phyloP scores from a whole-genome alignment of 768 basidiomycete species.

The Cytidiella melzeri region DNA sequence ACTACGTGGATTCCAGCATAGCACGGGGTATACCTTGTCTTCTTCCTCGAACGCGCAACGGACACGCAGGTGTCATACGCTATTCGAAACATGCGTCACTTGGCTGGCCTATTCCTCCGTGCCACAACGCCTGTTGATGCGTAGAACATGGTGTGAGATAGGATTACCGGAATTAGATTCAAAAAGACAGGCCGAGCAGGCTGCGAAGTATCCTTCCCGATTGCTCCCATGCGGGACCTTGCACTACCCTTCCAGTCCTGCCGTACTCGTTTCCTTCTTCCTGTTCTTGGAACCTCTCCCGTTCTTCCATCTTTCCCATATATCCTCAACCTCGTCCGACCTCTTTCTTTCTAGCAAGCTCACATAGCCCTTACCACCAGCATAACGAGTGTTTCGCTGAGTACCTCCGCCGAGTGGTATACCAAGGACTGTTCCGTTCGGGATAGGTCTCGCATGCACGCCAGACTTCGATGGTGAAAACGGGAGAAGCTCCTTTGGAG shows the following conservation, averaged over 20 bases:
- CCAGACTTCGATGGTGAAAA: conserved; percentile 16
- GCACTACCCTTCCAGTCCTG: no score
- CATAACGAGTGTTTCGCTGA: conserved; percentile 36
- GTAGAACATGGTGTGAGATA: not conserved
- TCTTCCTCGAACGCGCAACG: no score
- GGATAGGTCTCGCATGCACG: not conserved
- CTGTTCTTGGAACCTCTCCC: conserved; percentile 51
- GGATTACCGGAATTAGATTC: not conserved
- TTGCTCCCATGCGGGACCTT: no score
- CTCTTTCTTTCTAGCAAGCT: conserved; percentile 63
- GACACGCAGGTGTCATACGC: no score
- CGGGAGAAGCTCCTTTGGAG: conserved; percentile 34
- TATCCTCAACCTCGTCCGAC: conserved; percentile 61
- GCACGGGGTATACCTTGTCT: no score
- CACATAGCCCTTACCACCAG: conserved; percentile 45
- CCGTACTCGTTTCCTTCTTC: not conserved
- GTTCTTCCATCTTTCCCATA: conserved; percentile 73
- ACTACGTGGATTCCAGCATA: no score
- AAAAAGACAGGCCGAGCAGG: not conserved
- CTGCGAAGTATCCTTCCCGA: not conserved
- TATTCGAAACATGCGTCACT: no score
- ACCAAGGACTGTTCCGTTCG: conserved; percentile 29
- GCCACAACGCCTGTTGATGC: not conserved
- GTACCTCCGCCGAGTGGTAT: conserved; percentile 73
- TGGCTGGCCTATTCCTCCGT: no score